phyloP scores from a whole-genome alignment of 495 filamentous ascomycete species.

The Podospora sp. region DNA sequence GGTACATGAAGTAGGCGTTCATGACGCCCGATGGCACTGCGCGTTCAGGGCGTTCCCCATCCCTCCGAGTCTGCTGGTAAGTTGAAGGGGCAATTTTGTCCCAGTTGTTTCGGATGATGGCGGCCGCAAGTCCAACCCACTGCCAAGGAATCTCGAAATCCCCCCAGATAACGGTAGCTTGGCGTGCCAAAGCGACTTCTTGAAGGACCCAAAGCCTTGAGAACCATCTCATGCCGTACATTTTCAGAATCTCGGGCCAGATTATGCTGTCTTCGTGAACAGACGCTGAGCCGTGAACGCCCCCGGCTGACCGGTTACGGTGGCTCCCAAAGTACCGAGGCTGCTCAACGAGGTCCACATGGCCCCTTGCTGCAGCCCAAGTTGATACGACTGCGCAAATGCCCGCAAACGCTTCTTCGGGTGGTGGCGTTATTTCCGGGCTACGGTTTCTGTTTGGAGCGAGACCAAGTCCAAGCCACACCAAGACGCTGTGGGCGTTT shows the following conservation, averaged over 20 bases:
- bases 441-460: neutral
- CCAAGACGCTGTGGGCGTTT: constrained; percentile 21
- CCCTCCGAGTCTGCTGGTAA: neutral
- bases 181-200: constrained; percentile 20
- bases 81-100: constrained; percentile 1
- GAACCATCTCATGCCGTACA: constrained; percentile 25
- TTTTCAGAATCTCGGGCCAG: neutral
- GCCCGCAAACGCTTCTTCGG: neutral
- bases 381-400: constrained; percentile 4
- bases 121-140: constrained; percentile 24
- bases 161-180: constrained; percentile 22
- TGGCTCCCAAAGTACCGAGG: neutral
- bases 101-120: constrained; percentile 25
- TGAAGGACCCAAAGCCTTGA: constrained; percentile 25
- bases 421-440: neutral
- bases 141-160: constrained; percentile 23
- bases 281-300: neutral
- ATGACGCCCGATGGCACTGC: constrained; percentile 5
- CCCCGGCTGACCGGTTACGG: neutral
- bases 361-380: neutral
- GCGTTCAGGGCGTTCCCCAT: neutral
- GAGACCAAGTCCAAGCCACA: constrained; percentile 29
- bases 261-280: neutral
- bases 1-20: constrained; percentile 28
- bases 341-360: neutral